Base-by-base conservation (phyloP, 2,329 filamentous ascomycete species). In the Hypoxylon sp. region DNA sequence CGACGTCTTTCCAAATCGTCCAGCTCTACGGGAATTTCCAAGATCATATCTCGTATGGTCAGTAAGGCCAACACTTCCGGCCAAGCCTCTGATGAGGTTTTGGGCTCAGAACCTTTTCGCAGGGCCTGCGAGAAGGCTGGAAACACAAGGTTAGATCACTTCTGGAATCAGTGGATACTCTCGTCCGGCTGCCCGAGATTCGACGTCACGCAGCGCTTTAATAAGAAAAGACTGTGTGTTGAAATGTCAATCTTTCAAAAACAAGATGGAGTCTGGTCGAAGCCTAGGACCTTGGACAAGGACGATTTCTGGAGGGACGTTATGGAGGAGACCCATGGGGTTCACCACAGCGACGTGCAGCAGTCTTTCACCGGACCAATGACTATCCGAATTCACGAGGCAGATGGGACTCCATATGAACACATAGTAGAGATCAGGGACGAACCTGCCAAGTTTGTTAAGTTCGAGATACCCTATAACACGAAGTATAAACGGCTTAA, bases 401-500 rank as follows among this genome's bases (percentile, higher is more conserved):
- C 96, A 23, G 96, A 99, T 75, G 96, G 96, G 8, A 98, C 96
- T 0, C 96, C 96, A 2, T 99, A 99, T 75, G 96, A 99, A 77
- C 96, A 99, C 76, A 97, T 97, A 68, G 90, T 98, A 30, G 93
- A 97, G 74, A 97, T 99, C 76, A 94, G 94, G 65, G 94, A 97
- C 71, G 90, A 91, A 27, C 87, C 88, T 12, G 92, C 91, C 2
- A 93, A 91, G 71, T 82, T 82, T 1, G 85, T 84, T 23, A 96
- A 92, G 76, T 92, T 98, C 64, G 94, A 97, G 67, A 97, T 99
- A 65, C 94, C 95, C 0, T 99, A 99, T 80, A 98, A 98, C 74
- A 99, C 96, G 0, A 99, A 99, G 77, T 99, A 99, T 81, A 99
- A 98, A 81, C 90, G 96, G 7, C 85, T 99, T 2, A 99, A 99